Evolutionary conservation across 257 asterid species (phyloP).

Genomic region (Scutellaria galericulata): DNA sequence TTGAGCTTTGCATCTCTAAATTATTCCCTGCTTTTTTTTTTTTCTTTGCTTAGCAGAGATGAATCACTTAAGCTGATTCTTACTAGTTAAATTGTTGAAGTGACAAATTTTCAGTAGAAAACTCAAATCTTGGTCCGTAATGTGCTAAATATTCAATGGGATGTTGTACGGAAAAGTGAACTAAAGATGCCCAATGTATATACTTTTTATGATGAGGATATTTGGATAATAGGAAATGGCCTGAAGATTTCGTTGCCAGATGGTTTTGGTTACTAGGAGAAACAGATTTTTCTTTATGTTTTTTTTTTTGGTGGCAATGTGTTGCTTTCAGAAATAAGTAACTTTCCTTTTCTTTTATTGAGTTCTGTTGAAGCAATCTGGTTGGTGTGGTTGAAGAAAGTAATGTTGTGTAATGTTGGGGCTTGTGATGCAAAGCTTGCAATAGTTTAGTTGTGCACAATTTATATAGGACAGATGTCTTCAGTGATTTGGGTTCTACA

Average conservation of each 20-base stretch:
- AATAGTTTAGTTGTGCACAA: not conserved
- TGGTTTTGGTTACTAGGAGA: not conserved
- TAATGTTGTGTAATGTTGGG: conserved; percentile 8
- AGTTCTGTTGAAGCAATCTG: not conserved
- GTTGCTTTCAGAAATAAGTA: conserved; percentile 14
- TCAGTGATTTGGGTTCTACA: conserved; percentile 22
- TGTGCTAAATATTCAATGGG: conserved; percentile 19
- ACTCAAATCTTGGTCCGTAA: conserved; percentile 28
- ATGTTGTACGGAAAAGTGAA: conserved; percentile 7
- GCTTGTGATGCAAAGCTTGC: conserved; percentile 7
- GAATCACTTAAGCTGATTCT: conserved; percentile 22
- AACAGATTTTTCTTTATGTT: not conserved
- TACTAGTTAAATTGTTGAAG: conserved; percentile 6
- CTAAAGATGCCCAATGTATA: conserved; percentile 28
- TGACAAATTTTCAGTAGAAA: conserved; percentile 5
- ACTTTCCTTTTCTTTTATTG: not conserved
- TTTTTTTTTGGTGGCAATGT: conserved; percentile 7
- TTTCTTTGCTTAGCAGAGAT: not conserved
- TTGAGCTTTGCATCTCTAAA: conserved; percentile 16
- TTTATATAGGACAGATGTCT: not conserved
- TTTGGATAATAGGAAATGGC: conserved; percentile 17
- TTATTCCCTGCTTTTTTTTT: not conserved
- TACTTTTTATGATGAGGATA: conserved; percentile 22
- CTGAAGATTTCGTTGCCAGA: conserved; percentile 2
- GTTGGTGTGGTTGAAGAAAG: conserved; percentile 15